Percentiles rank a stretch among this genome's conserved stretches.
phyloP scores from a whole-genome alignment of 1,284 basidiomycete genomes.

The Ceratobasidium papillatum region DNA sequence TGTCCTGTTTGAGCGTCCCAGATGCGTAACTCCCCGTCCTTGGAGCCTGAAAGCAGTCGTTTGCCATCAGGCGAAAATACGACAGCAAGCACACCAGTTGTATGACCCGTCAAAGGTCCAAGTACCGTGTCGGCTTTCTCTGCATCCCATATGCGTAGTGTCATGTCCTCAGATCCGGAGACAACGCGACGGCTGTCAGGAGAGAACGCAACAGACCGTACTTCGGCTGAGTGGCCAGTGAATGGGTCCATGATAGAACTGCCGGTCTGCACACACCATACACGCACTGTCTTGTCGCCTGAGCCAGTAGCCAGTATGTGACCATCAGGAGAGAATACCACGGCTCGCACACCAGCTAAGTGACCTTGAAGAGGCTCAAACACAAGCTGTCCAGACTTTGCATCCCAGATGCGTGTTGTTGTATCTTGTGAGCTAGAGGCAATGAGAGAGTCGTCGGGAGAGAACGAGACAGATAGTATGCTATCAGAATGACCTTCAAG shows the following conservation, averaged over 20 bases:
- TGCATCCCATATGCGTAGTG: slow-evolving; percentile 26
- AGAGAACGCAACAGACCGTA: slow-evolving; percentile 26
- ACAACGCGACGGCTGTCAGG: slow-evolving; percentile 21
- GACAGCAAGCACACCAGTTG: background rate
- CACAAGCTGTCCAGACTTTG: background rate
- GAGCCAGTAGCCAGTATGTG: slow-evolving; percentile 22
- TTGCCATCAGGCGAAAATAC: slow-evolving; percentile 10
- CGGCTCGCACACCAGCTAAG: background rate
- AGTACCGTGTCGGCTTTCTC: background rate
- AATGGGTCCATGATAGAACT: background rate
- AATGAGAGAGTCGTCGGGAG: background rate
- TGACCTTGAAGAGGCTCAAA: slow-evolving; percentile 10
- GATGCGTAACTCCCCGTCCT: too few species aligned
- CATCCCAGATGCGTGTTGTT: slow-evolving; percentile 40
- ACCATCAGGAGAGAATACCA: slow-evolving; percentile 39
- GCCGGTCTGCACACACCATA: slow-evolving; percentile 29
- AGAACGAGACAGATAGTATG: slow-evolving; percentile 11
- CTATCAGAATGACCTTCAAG: background rate
- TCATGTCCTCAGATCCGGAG: slow-evolving; percentile 22
- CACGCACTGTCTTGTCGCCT: slow-evolving; percentile 10
- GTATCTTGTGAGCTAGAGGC: slow-evolving; percentile 37
- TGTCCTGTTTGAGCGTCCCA: too few species aligned
- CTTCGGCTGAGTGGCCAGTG: slow-evolving; percentile 12
- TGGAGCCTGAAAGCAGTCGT: too few species aligned
- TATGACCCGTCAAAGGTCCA: slow-evolving; percentile 1